Conservation (phyloP, 2,329 filamentous ascomycete genomes). For the Xylaria sp. region DNA sequence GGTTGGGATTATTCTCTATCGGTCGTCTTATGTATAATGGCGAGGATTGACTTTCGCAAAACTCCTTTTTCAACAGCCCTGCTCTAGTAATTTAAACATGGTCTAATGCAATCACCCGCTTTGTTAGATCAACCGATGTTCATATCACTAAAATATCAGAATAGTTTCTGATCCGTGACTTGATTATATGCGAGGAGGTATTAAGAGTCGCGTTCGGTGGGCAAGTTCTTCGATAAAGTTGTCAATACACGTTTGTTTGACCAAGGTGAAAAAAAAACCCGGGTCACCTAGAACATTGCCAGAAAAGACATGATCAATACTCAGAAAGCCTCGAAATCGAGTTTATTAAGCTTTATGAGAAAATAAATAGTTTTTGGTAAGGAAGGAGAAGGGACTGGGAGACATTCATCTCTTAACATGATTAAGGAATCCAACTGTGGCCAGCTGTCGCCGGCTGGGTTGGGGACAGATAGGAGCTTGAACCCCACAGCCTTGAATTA, state of each 20-base stretch:
- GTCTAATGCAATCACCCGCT: background rate
- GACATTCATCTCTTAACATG: background rate
- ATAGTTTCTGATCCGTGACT: background rate
- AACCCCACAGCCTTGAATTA: conserved; percentile 39
- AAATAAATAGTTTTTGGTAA: background rate
- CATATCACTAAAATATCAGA: no score
- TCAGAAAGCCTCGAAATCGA: no score
- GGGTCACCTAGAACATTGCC: no score
- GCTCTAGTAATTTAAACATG: background rate
- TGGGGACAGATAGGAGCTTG: conserved; percentile 14
- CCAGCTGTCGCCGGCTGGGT: conserved; percentile 34
- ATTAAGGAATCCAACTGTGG: background rate
- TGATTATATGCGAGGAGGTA: background rate
- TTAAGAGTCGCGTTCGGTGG: no score
- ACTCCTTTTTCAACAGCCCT: background rate
- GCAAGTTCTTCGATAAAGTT: no score
- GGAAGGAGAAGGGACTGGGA: background rate
- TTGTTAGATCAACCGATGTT: background rate
- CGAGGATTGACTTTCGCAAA: background rate
- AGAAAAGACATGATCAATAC: no score
- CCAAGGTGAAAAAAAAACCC: no score
- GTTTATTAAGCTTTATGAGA: background rate
- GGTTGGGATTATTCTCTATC: no score
- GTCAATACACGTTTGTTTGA: no score
- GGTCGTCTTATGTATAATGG: no score